Evolutionary conservation across 1,284 basidiomycete species (phyloP).

Genomic region (Athelia sp.): DNA sequence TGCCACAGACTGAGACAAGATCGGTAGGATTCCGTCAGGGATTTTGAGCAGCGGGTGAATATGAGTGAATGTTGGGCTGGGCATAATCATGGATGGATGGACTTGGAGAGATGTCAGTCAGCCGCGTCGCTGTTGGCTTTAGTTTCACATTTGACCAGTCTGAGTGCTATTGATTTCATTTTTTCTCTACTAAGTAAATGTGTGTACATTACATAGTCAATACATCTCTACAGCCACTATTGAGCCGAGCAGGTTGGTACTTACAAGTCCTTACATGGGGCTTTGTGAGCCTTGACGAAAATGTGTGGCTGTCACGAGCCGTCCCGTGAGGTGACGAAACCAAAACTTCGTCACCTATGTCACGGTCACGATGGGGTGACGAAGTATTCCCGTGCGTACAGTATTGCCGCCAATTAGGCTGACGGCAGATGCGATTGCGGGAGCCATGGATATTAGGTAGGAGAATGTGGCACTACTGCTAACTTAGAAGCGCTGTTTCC

Average conservation of each 20-base stretch:
- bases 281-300: background rate
- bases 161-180: too few relatives aligned
- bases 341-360: background rate
- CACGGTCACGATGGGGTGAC: background rate
- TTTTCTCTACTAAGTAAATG: background rate
- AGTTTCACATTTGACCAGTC: too few relatives aligned
- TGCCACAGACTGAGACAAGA: background rate
- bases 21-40: background rate
- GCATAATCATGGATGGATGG: background rate
- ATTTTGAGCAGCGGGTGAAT: background rate
- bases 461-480: too few relatives aligned
- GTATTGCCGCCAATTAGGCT: too few relatives aligned
- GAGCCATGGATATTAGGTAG: too few relatives aligned
- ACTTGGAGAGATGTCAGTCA: too few relatives aligned
- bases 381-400: background rate
- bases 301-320: background rate
- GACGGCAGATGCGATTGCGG: too few relatives aligned
- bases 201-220: background rate
- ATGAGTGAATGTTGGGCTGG: background rate
- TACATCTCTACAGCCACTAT: background rate
- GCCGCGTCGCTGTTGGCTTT: too few relatives aligned
- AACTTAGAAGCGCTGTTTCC: too few relatives aligned
- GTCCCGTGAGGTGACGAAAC: background rate
- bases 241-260: background rate
- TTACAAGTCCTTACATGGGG: background rate